phyloP scores from a whole-genome alignment of 257 asterid genomes.

The Solanum boliviense region DNA sequence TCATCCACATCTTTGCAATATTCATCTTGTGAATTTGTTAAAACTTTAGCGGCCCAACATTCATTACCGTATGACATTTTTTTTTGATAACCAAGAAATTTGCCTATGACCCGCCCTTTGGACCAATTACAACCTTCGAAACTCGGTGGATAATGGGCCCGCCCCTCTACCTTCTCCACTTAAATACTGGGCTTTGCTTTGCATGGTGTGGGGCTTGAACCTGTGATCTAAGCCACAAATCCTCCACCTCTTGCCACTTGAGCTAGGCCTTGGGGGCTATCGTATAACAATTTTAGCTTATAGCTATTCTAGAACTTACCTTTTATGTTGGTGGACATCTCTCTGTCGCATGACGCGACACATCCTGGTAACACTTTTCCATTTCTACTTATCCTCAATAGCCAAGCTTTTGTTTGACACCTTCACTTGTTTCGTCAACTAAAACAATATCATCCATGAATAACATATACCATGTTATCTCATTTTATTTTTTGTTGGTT shows the following conservation, averaged over 20 bases:
- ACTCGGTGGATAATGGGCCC: background rate
- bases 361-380: background rate
- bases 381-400: background rate
- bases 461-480: background rate
- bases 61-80: background rate
- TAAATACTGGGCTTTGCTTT: background rate
- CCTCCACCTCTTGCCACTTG: background rate
- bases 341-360: background rate
- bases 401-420: background rate
- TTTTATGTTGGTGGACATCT: background rate
- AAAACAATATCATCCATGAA: background rate
- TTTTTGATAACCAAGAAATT: background rate
- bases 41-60: background rate
- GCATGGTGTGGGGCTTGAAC: background rate
- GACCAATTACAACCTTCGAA: background rate
- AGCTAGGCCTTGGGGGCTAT: background rate
- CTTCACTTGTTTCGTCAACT: background rate
- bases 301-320: background rate
- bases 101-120: background rate
- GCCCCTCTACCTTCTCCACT: background rate
- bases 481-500: background rate
- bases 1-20: background rate
- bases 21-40: background rate
- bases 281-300: background rate
- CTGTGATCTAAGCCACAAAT: background rate